Base-by-base conservation (phyloP, 1,284 basidiomycete genomes). In the Vanrija humicola region DNA sequence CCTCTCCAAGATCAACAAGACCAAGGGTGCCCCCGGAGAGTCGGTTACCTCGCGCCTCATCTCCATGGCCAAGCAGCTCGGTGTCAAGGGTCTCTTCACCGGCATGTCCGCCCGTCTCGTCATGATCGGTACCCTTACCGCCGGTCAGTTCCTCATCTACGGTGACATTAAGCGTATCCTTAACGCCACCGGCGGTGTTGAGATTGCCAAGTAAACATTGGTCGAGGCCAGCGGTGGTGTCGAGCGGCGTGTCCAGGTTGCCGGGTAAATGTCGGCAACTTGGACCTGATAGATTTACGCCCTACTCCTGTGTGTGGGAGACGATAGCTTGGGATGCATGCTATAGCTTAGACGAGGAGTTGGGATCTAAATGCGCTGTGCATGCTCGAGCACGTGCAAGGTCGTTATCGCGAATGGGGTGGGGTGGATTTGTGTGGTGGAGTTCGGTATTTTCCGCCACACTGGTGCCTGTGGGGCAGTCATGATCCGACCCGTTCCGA, bases 1-100 rank as follows among this genome's bases (percentile, higher is more conserved):
- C 15, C 69, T 82, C 50, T 79, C 78, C 60, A 79, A 81, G 79
- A 82, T 82, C 74, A 82, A 82, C 80, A 82, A 82, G 80, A 76
- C 78, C 73, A 81, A 82, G 78, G 81, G 80, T 58, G 65, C 69
- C 42, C 80, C 81, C 58, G 81, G 81, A 56, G 78, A 82, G 77
- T 77, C 77, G 19, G 75, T 75, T 64, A 71, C 76, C 45, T 77
- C 78, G 56, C 75, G 81, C 53, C 74, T 82, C 62, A 62, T 80
- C 66, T 68, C 73, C 63, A 78, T 81, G 72, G 64, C 77, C 58
- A 66, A 67, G 58, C 76, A 80, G 68, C 76, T 82, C 62, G 81
- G 81, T 65, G 62, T 76, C 61, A 63, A 64, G 57, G 81, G 81
- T 70, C 76, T 82, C 67, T 82, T 82, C 77, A 79, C 78, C 64